A percentile compares a stretch with the other conserved stretches of the same genome.
Evolutionary conservation across 169 alveolate genomes (phyloP).

Genomic region (Plasmodium blacklocki): DNA sequence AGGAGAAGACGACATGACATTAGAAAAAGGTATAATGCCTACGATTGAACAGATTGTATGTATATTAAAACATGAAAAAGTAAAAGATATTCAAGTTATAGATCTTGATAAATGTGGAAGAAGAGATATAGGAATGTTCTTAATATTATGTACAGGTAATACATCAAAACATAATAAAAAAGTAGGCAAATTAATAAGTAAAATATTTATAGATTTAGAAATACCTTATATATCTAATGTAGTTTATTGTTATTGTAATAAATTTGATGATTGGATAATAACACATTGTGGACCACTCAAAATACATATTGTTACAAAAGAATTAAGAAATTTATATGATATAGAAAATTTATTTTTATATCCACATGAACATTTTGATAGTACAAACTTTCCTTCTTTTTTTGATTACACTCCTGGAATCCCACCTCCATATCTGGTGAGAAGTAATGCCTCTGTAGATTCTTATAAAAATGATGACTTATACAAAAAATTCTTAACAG

Average conservation of each 20-base stretch:
- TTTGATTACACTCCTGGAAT: constrained; percentile 74
- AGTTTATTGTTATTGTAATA: constrained; percentile 83
- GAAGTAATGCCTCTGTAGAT: constrained; percentile 45
- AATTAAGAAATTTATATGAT: constrained; percentile 80
- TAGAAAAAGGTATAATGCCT: constrained; percentile 87
- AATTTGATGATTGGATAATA: constrained; percentile 87
- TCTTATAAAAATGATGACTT: constrained; percentile 56
- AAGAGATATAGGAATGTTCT: constrained; percentile 86
- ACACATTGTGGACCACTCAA: constrained; percentile 87
- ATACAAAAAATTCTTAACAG: constrained; percentile 27
- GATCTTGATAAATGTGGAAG: constrained; percentile 87
- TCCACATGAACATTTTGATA: constrained; percentile 78
- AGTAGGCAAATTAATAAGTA: constrained; percentile 82
- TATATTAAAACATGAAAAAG: constrained; percentile 85
- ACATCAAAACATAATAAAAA: constrained; percentile 78
- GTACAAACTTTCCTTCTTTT: constrained; percentile 73
- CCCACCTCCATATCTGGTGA: constrained; percentile 77
- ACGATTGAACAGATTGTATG: constrained; percentile 84
- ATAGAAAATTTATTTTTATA: constrained; percentile 74
- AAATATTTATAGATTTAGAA: constrained; percentile 82
- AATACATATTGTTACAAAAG: constrained; percentile 83
- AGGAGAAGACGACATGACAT: constrained; percentile 75
- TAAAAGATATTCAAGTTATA: constrained; percentile 76
- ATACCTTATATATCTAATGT: constrained; percentile 84
- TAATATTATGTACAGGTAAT: constrained; percentile 86